phyloP scores from a whole-genome alignment of 1,139 yeast genomes.

The Magnusiomyces suaveolens region DNA sequence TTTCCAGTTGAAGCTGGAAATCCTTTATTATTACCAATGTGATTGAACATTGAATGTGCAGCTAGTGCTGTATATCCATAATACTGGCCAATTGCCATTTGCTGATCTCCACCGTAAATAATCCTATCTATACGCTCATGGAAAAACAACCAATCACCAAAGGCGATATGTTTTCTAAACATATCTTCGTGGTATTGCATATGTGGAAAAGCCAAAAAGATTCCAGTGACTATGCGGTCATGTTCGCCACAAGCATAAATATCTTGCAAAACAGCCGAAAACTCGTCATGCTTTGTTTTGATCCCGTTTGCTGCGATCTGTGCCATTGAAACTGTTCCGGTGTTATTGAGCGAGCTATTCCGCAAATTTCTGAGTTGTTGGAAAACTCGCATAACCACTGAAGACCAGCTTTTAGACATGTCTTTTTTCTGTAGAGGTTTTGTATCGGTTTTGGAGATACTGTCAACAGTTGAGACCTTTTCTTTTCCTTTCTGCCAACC shows the following conservation, averaged over 20 bases:
- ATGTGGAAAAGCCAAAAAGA: constrained; percentile 54
- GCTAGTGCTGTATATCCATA: constrained; percentile 51
- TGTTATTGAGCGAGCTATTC: not conserved
- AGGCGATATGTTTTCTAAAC: constrained; percentile 49
- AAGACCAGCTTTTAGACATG: constrained; percentile 18
- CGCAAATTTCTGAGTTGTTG: constrained; percentile 39
- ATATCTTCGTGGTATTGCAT: constrained; percentile 57
- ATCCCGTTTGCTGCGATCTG: not conserved
- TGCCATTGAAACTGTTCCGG: constrained; percentile 11
- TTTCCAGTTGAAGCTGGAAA: constrained; percentile 28
- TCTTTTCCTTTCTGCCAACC: constrained; percentile 27
- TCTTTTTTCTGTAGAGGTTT: constrained; percentile 19
- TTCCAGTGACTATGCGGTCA: constrained; percentile 60
- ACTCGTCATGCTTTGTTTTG: constrained; percentile 9
- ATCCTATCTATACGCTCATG: constrained; percentile 46
- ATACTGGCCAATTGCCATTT: constrained; percentile 47
- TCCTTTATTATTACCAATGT: constrained; percentile 16
- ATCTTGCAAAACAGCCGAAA: constrained; percentile 29
- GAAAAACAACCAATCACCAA: constrained; percentile 73
- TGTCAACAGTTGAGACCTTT: not conserved
- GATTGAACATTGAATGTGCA: constrained; percentile 58
- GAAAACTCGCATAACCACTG: constrained; percentile 25
- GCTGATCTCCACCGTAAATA: constrained; percentile 34
- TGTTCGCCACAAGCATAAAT: constrained; percentile 40
- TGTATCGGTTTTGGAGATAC: no score